Conservation (phyloP, 495 filamentous ascomycete species). For the Penicillium samsonianum region DNA sequence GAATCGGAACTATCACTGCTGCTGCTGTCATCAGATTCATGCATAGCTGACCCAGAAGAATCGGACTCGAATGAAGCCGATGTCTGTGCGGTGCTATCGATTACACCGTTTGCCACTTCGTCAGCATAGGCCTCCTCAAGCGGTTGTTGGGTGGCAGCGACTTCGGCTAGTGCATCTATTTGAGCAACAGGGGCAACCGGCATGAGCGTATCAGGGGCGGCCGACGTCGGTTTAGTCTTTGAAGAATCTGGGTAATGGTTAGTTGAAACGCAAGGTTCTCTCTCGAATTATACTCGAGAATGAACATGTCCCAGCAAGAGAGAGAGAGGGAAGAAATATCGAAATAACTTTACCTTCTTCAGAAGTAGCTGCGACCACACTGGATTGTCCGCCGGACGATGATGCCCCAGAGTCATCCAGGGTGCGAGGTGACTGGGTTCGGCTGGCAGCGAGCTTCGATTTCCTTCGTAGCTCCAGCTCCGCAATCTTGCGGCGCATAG, state of each 20-base stretch:
- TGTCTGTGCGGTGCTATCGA: slow-evolving; percentile 2
- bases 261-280: neutral
- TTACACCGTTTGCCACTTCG: slow-evolving; percentile 11
- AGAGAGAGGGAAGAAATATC: neutral
- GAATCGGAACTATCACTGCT: slow-evolving; percentile 23
- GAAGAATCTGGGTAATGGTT: neutral
- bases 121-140: neutral
- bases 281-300: no score
- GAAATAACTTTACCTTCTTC: neutral
- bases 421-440: slow-evolving; percentile 36
- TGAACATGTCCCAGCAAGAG: neutral
- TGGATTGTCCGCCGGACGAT: slow-evolving; percentile 22
- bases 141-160: neutral
- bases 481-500: slow-evolving; percentile 73
- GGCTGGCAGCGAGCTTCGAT: slow-evolving; percentile 49
- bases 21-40: slow-evolving; percentile 39
- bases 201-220: neutral
- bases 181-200: neutral
- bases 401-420: slow-evolving; percentile 23
- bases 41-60: slow-evolving; percentile 44
- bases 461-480: slow-evolving; percentile 71
- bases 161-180: neutral
- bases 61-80: slow-evolving; percentile 27
- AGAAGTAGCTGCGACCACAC: slow-evolving; percentile 2
- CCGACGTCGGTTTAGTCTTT: neutral